Base-by-base conservation (phyloP, 805 yeast genomes). In the Hanseniaspora hatyaiensis region DNA sequence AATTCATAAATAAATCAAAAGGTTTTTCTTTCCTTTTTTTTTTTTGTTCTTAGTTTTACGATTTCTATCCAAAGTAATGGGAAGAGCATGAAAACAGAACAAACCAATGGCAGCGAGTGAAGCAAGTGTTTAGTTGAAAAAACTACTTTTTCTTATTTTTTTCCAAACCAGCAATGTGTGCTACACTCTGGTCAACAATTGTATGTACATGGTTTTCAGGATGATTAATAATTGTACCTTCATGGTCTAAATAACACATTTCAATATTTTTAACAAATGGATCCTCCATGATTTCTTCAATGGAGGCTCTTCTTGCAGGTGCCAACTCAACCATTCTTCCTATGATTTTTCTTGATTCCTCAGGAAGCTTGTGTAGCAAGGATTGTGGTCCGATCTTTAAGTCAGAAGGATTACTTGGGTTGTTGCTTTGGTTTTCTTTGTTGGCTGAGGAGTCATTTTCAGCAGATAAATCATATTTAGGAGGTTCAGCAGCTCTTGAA, bases 81-180 rank as follows among this genome's bases (percentile, higher is more conserved):
- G n/a, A n/a, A n/a, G n/a, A n/a, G n/a, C n/a, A n/a, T 8, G 3
- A 19, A 34, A 19, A 11, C 3, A 34, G n/a, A n/a, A n/a, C n/a
- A n/a, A n/a, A n/a, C n/a, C n/a, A n/a, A n/a, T n/a, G n/a, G n/a
- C n/a, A n/a, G n/a, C n/a, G n/a, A n/a, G n/a, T n/a, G n/a, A n/a
- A n/a, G n/a, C n/a, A n/a, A n/a, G n/a, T n/a, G n/a, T n/a, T n/a
- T n/a, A n/a, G n/a, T 29, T 11, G 9, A 4, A 6, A 18, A 28
- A 12, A 2, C 20, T 19, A 26, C 20, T 41, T 34, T 40, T 72
- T 75, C 66, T 84, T 88, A 60, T 79, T 83, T 69, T 79, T 83
- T 60, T 88, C 96, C 54, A 88, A 72, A 51, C 88, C 81, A 9
- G 96, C 95, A 65, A 88, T 88, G 62, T 88, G 97, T 0, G 97